Conservation (phyloP, 305 asterid genomes). For the Andrographis paniculata region DNA sequence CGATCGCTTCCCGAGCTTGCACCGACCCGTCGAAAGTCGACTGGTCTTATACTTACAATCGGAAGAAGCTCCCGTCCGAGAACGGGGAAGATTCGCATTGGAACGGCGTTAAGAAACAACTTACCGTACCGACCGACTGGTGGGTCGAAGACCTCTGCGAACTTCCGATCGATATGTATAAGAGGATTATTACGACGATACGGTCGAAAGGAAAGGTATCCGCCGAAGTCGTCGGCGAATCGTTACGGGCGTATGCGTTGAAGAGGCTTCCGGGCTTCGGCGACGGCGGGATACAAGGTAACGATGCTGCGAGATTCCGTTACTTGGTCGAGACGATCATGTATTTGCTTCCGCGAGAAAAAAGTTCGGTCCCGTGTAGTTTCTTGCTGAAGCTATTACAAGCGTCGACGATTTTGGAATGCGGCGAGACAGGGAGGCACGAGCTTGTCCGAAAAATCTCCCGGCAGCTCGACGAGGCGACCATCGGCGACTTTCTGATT, state of each 20-base stretch:
- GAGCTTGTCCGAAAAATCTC: constrained; percentile 41
- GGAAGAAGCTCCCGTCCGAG: constrained; percentile 51
- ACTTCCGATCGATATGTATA: constrained; percentile 52
- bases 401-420: constrained; percentile 35
- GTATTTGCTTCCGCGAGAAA: constrained; percentile 44
- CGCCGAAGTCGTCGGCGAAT: constrained; percentile 58
- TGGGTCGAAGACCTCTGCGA: constrained; percentile 90
- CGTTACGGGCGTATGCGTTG: constrained; percentile 45
- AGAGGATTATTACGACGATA: constrained; percentile 47
- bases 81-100: constrained; percentile 37
- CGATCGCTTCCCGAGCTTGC: constrained; percentile 65
- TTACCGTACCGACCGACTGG: constrained; percentile 68
- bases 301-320: constrained; percentile 34
- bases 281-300: constrained; percentile 40
- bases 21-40: constrained; percentile 62
- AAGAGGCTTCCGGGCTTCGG: constrained; percentile 55
- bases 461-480: constrained; percentile 48
- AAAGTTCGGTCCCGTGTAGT: constrained; percentile 41
- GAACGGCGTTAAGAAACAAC: constrained; percentile 57
- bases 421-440: constrained; percentile 38
- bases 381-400: constrained; percentile 47
- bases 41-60: constrained; percentile 83
- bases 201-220: constrained; percentile 45
- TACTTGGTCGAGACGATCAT: constrained; percentile 53
- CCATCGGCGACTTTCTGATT: constrained; percentile 41